phyloP scores from a whole-genome alignment of 495 filamentous ascomycete genomes.

The Cercophora scortea region DNA sequence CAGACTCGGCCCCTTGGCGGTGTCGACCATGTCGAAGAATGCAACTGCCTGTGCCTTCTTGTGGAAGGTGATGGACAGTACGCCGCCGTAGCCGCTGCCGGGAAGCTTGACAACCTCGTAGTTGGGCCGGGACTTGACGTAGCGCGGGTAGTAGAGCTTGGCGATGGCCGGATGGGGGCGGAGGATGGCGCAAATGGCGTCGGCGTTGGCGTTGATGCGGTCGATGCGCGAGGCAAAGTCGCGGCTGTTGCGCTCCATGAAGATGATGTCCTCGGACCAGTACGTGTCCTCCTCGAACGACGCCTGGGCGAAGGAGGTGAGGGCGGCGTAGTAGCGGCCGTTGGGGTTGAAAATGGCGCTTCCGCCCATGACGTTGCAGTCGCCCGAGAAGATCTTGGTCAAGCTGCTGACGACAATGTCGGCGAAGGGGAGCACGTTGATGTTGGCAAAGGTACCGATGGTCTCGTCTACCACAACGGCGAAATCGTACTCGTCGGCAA shows the following conservation, averaged over 20 bases:
- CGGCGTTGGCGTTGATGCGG: conserved; percentile 79
- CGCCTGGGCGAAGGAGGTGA: conserved; percentile 53
- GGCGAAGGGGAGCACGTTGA: conserved; percentile 80
- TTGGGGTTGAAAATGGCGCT: conserved; percentile 80
- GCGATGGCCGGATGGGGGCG: conserved; percentile 53
- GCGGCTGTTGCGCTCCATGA: conserved; percentile 92
- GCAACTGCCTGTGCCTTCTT: conserved; percentile 59
- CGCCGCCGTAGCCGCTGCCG: conserved; percentile 80
- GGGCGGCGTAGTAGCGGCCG: conserved; percentile 54
- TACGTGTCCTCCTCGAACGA: conserved; percentile 87
- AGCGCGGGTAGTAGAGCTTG: conserved; percentile 80
- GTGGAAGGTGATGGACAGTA: conserved; percentile 77
- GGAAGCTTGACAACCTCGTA: conserved; percentile 75
- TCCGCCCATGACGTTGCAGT: conserved; percentile 97
- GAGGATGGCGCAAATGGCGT: conserved; percentile 69
- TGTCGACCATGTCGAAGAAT: conserved; percentile 82
- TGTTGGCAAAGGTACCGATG: conserved; percentile 90
- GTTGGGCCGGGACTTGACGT: conserved; percentile 53
- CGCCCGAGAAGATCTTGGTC: conserved; percentile 94
- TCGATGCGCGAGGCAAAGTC: conserved; percentile 81
- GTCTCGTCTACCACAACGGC: conserved; percentile 92
- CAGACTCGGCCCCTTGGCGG: conserved; percentile 86
- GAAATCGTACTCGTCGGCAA: conserved; percentile 84
- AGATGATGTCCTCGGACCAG: conserved; percentile 89
- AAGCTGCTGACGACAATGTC: conserved; percentile 91